Percentiles rank a stretch among this genome's conserved stretches.
phyloP scores from a whole-genome alignment of 257 asterid species.

The Cynanchum wilfordii region DNA sequence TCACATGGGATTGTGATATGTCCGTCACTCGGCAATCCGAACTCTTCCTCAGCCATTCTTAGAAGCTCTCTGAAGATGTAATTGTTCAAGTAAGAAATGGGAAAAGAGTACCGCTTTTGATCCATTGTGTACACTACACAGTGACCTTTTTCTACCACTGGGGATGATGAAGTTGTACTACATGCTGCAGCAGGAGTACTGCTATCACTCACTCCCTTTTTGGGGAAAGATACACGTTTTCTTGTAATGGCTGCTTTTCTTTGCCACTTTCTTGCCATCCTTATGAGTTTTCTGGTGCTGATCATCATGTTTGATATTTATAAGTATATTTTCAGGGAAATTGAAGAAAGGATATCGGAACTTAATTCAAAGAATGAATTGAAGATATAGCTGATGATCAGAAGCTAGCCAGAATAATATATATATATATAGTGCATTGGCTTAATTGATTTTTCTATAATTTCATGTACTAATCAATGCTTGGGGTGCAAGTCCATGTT shows the following conservation, averaged over 20 bases:
- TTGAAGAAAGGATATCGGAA: no score
- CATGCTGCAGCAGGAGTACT: no score
- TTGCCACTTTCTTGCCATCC: slow-evolving; percentile 33
- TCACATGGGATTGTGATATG: slow-evolving; percentile 29
- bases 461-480: no score
- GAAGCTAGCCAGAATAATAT: no score
- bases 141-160: slow-evolving; percentile 26
- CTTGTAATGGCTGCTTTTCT: slow-evolving; percentile 20
- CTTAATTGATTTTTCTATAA: no score
- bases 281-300: slow-evolving; percentile 24
- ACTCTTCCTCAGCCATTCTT: slow-evolving; percentile 30
- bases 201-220: not conserved
- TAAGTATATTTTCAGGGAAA: no score
- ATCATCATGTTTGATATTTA: no score
- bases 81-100: slow-evolving; percentile 23
- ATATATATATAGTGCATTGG: no score
- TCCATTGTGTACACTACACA: slow-evolving; percentile 31
- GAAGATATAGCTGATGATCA: no score
- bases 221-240: slow-evolving; percentile 17
- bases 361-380: no score
- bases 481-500: not conserved
- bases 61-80: slow-evolving; percentile 19
- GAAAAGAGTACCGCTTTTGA: slow-evolving; percentile 26
- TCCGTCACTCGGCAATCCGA: slow-evolving; percentile 25
- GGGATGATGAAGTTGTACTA: not conserved